Evolutionary conservation across 2,329 filamentous ascomycete genomes (phyloP), one percentile per base, ranked within the genome.

Genomic region (Apiospora rasikravindrae): DNA sequence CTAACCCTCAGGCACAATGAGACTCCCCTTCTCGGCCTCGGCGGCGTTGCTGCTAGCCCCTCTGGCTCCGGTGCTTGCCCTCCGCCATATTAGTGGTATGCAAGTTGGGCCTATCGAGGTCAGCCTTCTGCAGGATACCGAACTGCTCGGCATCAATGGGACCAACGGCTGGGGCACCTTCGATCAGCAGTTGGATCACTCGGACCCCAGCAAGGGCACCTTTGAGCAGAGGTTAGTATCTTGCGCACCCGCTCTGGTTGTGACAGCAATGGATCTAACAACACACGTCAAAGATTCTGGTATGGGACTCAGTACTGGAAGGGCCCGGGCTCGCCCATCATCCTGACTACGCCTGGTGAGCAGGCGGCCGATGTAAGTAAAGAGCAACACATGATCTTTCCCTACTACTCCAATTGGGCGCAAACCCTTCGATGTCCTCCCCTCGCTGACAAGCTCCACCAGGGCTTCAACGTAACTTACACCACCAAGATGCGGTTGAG

Each of bases 321-420:
- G n/a, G 83, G 83, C 0, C 80, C 83, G 0, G 81, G 82, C 10
- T 82, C 81, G 22, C 83, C 83, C 14, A 77, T 85, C 70, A 79
- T 84, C 73, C 77, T 85, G 47, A 80, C 83, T 73, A 84, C 81
- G 71, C 83, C 83, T 1, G 83, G 83, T 73, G 83, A 85, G 78
- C 77, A 79, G 69, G 76, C 76, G 1, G 83, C 79, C 26, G 76
- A 77, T 3, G 68, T 69, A 69, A 69, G 68, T 61, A 22, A 29
- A 37, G 19, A 2, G 8, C 29, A 33, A 11, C 22, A 2, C 29
- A 22, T 61, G 53, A 11, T 1, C 26, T 33, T 61, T 61, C 44
- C n/a, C 4, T 37, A 24, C 8, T 13, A 51, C 22, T 26, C 66
- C 66, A 47, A 10, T 10, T 42, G 3, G 14, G 44, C 24, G 29